Evolutionary conservation across 2,329 filamentous ascomycete genomes (phyloP).

Genomic region (Diplodia scrobiculata): DNA sequence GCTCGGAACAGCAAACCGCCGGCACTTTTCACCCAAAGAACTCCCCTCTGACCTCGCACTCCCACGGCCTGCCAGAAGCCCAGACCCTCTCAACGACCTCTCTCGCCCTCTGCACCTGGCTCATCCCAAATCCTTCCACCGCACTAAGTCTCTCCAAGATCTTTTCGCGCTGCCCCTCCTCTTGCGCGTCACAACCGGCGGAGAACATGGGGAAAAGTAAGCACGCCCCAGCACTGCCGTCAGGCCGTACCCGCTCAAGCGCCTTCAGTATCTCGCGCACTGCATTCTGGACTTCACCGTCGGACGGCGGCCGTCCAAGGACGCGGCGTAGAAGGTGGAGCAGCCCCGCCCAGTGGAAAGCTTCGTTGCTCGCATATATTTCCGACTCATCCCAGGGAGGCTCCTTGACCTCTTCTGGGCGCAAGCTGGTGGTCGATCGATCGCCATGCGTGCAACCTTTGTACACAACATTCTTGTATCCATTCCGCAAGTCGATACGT

Average conservation of each 20-base stretch:
- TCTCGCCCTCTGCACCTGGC: slow-evolving; percentile 65
- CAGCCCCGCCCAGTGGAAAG: slow-evolving; percentile 52
- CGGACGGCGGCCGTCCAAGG: slow-evolving; percentile 60
- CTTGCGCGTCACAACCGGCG: slow-evolving; percentile 72
- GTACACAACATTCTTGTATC: slow-evolving; percentile 46
- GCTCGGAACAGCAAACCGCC: too few relatives aligned
- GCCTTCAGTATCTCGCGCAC: slow-evolving; percentile 65
- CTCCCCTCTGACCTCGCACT: slow-evolving; percentile 66
- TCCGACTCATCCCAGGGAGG: slow-evolving; percentile 57
- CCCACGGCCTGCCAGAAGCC: slow-evolving; percentile 68
- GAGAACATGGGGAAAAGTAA: slow-evolving; percentile 81
- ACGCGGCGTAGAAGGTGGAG: slow-evolving; percentile 76
- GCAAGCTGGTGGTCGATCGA: slow-evolving; percentile 41
- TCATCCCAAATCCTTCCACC: slow-evolving; percentile 74
- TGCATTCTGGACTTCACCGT: slow-evolving; percentile 63
- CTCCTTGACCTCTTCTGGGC: slow-evolving; percentile 35
- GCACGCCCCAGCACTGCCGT: slow-evolving; percentile 72
- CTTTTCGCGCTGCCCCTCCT: slow-evolving; percentile 58
- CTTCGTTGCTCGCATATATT: slow-evolving; percentile 27
- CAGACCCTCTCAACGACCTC: slow-evolving; percentile 69
- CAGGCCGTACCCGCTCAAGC: slow-evolving; percentile 63
- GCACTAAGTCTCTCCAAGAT: slow-evolving; percentile 67
- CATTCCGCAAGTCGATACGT: slow-evolving; percentile 62
- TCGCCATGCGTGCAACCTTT: slow-evolving; percentile 44
- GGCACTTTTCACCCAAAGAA: slow-evolving; percentile 60